These are phyloP conservation scores for Kazachstania viticola DNA, from an alignment of 805 yeast genomes.

Conservation along the genomic window DNA sequence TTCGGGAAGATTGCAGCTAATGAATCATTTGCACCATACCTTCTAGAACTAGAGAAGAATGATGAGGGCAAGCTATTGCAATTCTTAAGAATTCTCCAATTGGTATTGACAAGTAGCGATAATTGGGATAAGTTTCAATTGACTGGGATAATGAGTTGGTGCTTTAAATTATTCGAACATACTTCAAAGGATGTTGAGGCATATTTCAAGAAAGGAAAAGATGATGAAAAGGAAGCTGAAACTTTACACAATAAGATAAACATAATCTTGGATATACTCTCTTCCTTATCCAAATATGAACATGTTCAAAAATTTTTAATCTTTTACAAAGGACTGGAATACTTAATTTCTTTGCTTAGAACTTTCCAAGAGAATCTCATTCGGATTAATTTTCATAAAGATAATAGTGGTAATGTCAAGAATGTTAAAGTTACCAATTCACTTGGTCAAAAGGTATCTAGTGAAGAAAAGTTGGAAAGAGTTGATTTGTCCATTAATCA, in stretches of 20 bases:
- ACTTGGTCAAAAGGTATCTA: constrained; percentile 18
- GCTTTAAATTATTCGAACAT: constrained; percentile 23
- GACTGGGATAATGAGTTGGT: constrained; percentile 31
- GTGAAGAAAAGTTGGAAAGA: constrained; percentile 20
- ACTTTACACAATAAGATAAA: constrained; percentile 21
- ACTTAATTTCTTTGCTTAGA: constrained; percentile 22
- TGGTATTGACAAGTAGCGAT: constrained; percentile 27
- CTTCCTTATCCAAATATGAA: constrained; percentile 24
- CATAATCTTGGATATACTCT: constrained; percentile 25
- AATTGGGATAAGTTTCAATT: constrained; percentile 29
- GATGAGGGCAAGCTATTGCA: constrained; percentile 7
- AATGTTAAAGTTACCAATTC: constrained; percentile 14
- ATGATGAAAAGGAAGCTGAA: constrained; percentile 9
- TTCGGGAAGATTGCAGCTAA: constrained; percentile 23
- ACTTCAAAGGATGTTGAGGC: constrained; percentile 10
- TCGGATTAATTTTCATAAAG: constrained; percentile 20
- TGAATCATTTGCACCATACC: constrained; percentile 28
- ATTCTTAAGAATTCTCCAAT: constrained; percentile 17
- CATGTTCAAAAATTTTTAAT: constrained; percentile 28
- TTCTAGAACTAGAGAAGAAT: constrained; percentile 7
- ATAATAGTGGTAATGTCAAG: constrained; percentile 14
- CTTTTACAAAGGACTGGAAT: constrained; percentile 29
- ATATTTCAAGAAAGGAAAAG: constrained; percentile 16
- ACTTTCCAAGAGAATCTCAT: constrained; percentile 26
- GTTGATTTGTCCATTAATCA: constrained; percentile 12